Base-by-base conservation (phyloP, 805 yeast genomes). In the Cyberlindnera veronae region DNA sequence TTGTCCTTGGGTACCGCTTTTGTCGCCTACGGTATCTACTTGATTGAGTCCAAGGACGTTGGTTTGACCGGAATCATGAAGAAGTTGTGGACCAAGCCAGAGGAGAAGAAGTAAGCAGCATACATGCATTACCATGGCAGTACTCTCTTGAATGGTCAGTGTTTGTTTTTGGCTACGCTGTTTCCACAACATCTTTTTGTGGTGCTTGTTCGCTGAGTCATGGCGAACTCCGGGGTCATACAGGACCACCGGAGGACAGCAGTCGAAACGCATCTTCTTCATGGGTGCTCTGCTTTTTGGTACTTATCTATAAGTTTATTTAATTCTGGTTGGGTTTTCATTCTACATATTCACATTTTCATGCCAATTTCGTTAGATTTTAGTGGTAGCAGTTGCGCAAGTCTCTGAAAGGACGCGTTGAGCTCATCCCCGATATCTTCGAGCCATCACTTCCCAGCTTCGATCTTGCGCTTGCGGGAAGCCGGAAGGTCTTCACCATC, bases 1-100 rank as follows among this genome's bases (percentile, higher is more conserved):
- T 68, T 85, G 56, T 68, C 79, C 28, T 59, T 79, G 19, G 91
- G 93, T 33, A 71, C 86, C 18, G 71, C 74, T 19, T 63, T 83
- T 29, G 77, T 81, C 14, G 75, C 79, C 17, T 85, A 81, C 60
- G 95, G 95, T 41, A 59, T 84, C 32, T 85, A 82, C 61, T 68
- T 73, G 45, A 66, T 84, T 42, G 93, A 84, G 63, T 73, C 79
- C 37, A 72, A 71, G 46, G 80, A 76, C 44, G 76, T 79, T 44
- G 95, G 95, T 32, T 48, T 85, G 32, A 62, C 74, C 26, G 77
- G 76, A 40, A 53, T 79, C 23, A 45, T 77, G 5, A 47, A 46
- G 46, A 70, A 68, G 53, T 50, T 85, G 36, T 90, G 95, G 95
- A 57, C 45, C 21, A 49, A 55, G 36, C 56, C 58, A 36, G 45